Percentiles rank a stretch among this genome's conserved stretches.
Conservation (phyloP, 179 eudicot species). For the Camellia oleifera region DNA sequence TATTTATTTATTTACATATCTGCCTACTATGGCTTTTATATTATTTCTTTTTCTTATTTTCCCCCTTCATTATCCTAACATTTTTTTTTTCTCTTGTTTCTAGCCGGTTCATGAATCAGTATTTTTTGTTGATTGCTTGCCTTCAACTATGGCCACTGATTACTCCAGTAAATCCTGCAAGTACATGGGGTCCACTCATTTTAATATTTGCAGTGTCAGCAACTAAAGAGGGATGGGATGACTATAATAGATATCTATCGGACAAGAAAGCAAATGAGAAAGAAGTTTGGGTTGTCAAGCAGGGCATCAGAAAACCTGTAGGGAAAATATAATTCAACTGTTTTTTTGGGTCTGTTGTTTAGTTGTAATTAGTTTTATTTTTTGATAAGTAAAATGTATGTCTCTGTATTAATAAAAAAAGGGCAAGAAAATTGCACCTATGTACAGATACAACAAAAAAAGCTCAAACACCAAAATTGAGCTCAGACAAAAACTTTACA, state of each 20-base stretch:
- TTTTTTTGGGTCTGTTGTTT: neutral
- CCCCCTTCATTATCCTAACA: constrained; percentile 10
- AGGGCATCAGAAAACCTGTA: constrained; percentile 80
- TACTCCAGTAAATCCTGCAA: constrained; percentile 99
- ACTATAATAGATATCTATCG: constrained; percentile 87
- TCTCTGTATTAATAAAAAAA: too few relatives aligned
- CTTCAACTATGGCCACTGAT: constrained; percentile 98
- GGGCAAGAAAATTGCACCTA: too few relatives aligned
- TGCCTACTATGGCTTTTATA: constrained; percentile 3
- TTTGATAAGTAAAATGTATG: too few relatives aligned
- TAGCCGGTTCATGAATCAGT: constrained; percentile 99
- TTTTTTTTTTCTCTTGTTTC: constrained; percentile 19
- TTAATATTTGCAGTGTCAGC: constrained; percentile 97
- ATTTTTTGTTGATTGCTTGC: constrained; percentile 97
- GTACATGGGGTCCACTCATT: constrained; percentile 97
- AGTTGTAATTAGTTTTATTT: neutral
- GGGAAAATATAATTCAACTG: constrained; percentile 13
- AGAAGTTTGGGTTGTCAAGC: constrained; percentile 91
- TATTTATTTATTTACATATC: too few relatives aligned
- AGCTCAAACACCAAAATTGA: too few relatives aligned
- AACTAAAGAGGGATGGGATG: constrained; percentile 99
- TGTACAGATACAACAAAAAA: too few relatives aligned
- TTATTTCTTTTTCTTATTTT: neutral
- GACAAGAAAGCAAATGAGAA: constrained; percentile 97
- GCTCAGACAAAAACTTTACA: too few relatives aligned